Base-by-base conservation (phyloP, 805 yeast genomes). In the Isabelozyma heimii region DNA sequence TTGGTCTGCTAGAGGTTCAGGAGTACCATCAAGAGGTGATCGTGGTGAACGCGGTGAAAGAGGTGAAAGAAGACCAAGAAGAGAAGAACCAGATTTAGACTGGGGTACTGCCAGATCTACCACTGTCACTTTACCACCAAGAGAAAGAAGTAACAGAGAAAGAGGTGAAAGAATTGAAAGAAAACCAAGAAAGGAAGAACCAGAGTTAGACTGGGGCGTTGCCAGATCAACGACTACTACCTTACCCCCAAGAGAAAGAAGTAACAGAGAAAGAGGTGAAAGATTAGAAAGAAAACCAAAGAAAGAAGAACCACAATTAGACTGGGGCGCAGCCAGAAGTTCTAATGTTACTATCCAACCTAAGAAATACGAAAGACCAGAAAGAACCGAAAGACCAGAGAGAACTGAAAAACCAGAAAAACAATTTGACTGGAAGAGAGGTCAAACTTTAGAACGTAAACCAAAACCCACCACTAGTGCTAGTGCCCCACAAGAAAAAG, bases 51-150 rank as follows among this genome's bases (percentile, higher is more conserved):
- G 56, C 44, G 40, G 52, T 55, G 54, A 72, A 62, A 16, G 65
- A 56, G 64, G 42, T 13, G 45, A 45, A n/a, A 58, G 67, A 54
- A 54, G 57, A 15, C 62, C 62, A 46, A 71, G 75, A 66, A 72
- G 72, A 52, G 81, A 75, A 57, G 84, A 77, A 58, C 81, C 82
- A 43, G 81, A 81, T 30, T 67, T 83, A 47, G 89, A 86, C 66
- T 84, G 89, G 83, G 71, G 76, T 47, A 52, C 73, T 8, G 81
- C 76, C 42, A 71, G 82, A 61, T 51, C 53, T 37, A 49, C 59
- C 20, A 70, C 72, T 30, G 73, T 57, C 45, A 58, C 61, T 9
- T 62, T 65, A 48, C 72, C 72, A 44, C 63, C 73, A 42, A 66
- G 73, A 59, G 80, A 75, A 58, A 59, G 66, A 57, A 38, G 56